These are phyloP conservation scores for Ophiosphaerella herpotricha DNA, from an alignment of 2,329 filamentous ascomycete genomes.

Conservation along the genomic window DNA sequence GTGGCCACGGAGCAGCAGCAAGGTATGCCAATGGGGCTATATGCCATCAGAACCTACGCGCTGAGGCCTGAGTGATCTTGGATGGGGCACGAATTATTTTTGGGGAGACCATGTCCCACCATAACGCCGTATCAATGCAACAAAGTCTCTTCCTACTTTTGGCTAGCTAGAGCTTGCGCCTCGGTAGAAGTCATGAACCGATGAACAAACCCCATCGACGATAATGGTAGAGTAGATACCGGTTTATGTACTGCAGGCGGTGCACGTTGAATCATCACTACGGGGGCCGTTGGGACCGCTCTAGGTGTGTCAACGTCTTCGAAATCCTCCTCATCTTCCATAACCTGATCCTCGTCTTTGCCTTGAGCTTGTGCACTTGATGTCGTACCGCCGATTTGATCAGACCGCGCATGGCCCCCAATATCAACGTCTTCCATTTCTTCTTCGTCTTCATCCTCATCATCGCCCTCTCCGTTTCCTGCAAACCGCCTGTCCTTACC, in stretches of 20 bases:
- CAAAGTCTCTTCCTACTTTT: constrained; percentile 1
- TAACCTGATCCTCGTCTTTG: constrained; percentile 18
- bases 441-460: constrained; percentile 20
- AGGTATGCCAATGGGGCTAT: constrained; percentile 70
- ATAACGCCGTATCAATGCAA: constrained; percentile 4
- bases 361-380: background rate
- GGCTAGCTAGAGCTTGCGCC: constrained; percentile 1
- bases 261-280: constrained; percentile 10
- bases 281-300: constrained; percentile 5
- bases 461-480: constrained; percentile 14
- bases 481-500: constrained; percentile 4
- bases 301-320: constrained; percentile 5
- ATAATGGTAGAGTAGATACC: constrained; percentile 20
- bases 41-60: constrained; percentile 79
- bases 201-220: constrained; percentile 28
- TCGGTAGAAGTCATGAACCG: constrained; percentile 31
- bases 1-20: constrained; percentile 47
- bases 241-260: constrained; percentile 15
- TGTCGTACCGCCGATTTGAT: background rate
- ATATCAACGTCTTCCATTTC: constrained; percentile 18
- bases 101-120: background rate
- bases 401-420: constrained; percentile 13
- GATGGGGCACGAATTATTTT: background rate
- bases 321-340: constrained; percentile 23
- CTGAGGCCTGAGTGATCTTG: constrained; percentile 58